Evolutionary conservation across 2,329 filamentous ascomycete genomes (phyloP), one percentile per base, ranked within the genome.

Genomic region (Sporothrix protearum): DNA sequence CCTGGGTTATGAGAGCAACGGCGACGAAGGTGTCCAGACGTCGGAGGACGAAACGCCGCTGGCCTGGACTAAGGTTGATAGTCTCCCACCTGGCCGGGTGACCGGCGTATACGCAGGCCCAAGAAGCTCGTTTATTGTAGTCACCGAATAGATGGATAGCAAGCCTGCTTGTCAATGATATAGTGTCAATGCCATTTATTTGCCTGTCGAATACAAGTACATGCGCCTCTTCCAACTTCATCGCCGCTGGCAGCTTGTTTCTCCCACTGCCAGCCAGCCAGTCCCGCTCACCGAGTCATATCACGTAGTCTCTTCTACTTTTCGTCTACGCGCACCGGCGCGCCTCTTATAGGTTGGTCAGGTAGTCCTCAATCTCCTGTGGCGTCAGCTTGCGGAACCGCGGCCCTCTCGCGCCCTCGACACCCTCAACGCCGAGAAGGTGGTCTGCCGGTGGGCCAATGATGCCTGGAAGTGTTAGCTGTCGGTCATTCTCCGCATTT

Each of bases 281-380:
- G n/a, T n/a, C n/a, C n/a, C 16, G 7, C 19, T 16, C n/a, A 25
- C 49, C 16, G 8, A 19, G 12, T 45, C 28, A 19, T 22, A 33
- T 19, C 64, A 68, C 47, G 25, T 14, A 51, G 30, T 33, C 47
- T 25, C 22, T 64, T 64, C 59, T 64, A 28, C 0, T 45, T 45
- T 66, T 47, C n/a, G 16, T 36, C 28, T 14, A 42, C 22, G 45
- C 66, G 10, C 66, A 59, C 49, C 14, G 49, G 30, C 55, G 74
- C 69, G 68, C 72, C 71, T 8, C 80, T 89, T 87, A 98, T 88
- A 99, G 89, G 88, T 97, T 98, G 82, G 96, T 98, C 82, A 99
- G 85, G 85, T 99, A 99, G 82, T 99, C 96, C 86, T 99, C 96
- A 79, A 99, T 98, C 85, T 99, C 96, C 84, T 97, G 93, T 79